Evolutionary conservation across 2,329 filamentous ascomycete genomes (phyloP).

Genomic region (Phialophora verrucosa): DNA sequence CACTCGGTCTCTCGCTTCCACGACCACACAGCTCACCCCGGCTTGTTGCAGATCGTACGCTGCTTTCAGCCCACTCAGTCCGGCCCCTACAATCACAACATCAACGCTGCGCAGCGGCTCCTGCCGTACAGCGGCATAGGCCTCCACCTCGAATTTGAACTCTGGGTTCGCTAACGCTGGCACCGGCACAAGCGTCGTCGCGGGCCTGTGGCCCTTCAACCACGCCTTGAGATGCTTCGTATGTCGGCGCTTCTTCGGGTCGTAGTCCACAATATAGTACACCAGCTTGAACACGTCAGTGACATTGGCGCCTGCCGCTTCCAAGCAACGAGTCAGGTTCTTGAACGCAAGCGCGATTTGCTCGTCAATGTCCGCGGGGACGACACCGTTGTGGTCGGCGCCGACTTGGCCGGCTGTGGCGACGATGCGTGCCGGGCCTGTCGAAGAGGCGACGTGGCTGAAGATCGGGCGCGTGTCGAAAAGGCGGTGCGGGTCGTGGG

Average conservation of each 20-base stretch:
- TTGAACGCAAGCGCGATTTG: slow-evolving; percentile 51
- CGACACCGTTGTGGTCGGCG: slow-evolving; percentile 42
- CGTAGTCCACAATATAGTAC: slow-evolving; percentile 54
- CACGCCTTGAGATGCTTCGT: slow-evolving; percentile 48
- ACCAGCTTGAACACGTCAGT: slow-evolving; percentile 52
- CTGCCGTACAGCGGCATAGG: slow-evolving; percentile 64
- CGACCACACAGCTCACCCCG: slow-evolving; percentile 45
- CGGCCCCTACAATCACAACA: slow-evolving; percentile 50
- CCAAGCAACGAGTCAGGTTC: slow-evolving; percentile 48
- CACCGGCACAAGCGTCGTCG: slow-evolving; percentile 53
- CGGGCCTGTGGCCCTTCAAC: slow-evolving; percentile 49
- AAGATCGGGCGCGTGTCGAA: slow-evolving; percentile 30
- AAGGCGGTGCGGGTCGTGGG: slow-evolving; percentile 26
- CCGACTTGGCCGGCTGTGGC: slow-evolving; percentile 46
- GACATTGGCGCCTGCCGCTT: slow-evolving; percentile 46
- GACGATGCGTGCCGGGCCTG: slow-evolving; percentile 27
- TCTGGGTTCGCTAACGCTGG: slow-evolving; percentile 47
- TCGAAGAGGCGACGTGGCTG: slow-evolving; percentile 31
- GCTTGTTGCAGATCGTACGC: slow-evolving; percentile 43
- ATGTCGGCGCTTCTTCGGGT: slow-evolving; percentile 47
- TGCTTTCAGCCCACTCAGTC: slow-evolving; percentile 48
- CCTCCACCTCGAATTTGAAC: slow-evolving; percentile 55
- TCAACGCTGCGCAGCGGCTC: slow-evolving; percentile 48
- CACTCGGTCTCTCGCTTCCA: slow-evolving; percentile 53
- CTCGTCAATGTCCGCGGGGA: slow-evolving; percentile 49